These are phyloP conservation scores for Candida insectalens DNA, from an alignment of 805 yeast genomes.

Conservation along the genomic window DNA sequence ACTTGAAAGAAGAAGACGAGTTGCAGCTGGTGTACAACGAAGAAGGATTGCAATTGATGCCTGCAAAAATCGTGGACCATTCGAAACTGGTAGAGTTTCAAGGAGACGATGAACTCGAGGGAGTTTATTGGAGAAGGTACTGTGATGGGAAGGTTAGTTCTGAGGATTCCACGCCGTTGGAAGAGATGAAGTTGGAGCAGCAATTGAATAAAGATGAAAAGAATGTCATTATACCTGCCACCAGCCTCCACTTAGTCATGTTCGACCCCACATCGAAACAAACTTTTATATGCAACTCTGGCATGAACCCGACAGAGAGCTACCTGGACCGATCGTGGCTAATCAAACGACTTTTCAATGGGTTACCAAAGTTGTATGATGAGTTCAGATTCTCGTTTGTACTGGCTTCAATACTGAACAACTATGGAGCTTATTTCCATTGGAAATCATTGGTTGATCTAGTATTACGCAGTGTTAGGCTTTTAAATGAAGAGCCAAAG, in stretches of 20 bases:
- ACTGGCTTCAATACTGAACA: conserved; percentile 43
- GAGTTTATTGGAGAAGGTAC: no score
- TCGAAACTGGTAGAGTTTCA: no score
- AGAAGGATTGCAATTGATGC: no score
- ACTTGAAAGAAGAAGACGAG: conserved; percentile 27
- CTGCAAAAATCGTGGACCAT: no score
- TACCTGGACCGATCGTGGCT: conserved; percentile 58
- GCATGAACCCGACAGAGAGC: conserved; percentile 27
- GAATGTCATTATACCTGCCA: no score
- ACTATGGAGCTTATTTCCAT: conserved; percentile 52
- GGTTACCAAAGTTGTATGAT: conserved; percentile 17
- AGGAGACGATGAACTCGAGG: no score
- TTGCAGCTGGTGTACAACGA: no score
- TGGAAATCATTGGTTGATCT: conserved; percentile 48
- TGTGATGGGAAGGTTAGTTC: conserved; percentile 29
- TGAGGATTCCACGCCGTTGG: conserved; percentile 40
- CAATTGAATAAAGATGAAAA: conserved; percentile 13
- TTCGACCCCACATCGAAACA: no score
- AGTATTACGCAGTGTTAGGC: conserved; percentile 25
- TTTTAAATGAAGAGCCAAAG: conserved; percentile 17
- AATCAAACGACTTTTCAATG: conserved; percentile 20
- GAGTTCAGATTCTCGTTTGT: conserved; percentile 48
- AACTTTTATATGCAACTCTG: conserved; percentile 3
- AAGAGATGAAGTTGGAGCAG: conserved; percentile 30
- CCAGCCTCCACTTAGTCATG: no score